Conservation (phyloP, 2,329 filamentous ascomycete genomes). For the Verticillium nonalfalfae region DNA sequence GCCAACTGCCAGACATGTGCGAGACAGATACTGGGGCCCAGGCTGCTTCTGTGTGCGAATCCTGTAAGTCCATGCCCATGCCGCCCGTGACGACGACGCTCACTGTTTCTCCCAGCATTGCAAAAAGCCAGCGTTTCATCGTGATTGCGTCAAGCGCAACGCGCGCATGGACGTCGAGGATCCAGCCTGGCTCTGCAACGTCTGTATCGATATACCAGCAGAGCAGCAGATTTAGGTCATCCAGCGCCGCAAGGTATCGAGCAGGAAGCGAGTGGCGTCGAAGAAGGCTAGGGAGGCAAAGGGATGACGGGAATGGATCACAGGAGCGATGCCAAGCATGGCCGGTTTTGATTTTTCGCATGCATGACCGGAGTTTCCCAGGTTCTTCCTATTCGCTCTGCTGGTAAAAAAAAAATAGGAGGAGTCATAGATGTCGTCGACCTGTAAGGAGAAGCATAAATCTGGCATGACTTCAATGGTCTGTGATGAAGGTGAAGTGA, state of each 20-base stretch:
- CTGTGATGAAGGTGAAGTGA: background rate
- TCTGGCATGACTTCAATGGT: background rate
- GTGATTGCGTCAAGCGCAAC: constrained; percentile 30
- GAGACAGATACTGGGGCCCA: constrained; percentile 39
- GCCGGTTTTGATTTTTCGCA: background rate
- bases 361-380: background rate
- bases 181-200: constrained; percentile 19
- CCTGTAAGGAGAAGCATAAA: background rate
- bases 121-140: constrained; percentile 39
- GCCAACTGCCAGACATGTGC: constrained; percentile 42
- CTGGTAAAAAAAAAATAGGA: background rate
- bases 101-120: constrained; percentile 28
- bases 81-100: constrained; percentile 1
- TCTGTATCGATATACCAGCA: constrained; percentile 1
- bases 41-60: constrained; percentile 42
- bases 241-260: background rate
- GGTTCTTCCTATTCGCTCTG: background rate
- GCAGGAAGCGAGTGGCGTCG: background rate
- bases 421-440: background rate
- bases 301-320: background rate
- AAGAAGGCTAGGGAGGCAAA: background rate
- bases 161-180: constrained; percentile 20
- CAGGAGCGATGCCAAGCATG: background rate
- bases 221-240: constrained; percentile 2
- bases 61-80: constrained; percentile 28